phyloP scores from a whole-genome alignment of 2,329 filamentous ascomycete species.

The Ceratocystis cacaofunesta region DNA sequence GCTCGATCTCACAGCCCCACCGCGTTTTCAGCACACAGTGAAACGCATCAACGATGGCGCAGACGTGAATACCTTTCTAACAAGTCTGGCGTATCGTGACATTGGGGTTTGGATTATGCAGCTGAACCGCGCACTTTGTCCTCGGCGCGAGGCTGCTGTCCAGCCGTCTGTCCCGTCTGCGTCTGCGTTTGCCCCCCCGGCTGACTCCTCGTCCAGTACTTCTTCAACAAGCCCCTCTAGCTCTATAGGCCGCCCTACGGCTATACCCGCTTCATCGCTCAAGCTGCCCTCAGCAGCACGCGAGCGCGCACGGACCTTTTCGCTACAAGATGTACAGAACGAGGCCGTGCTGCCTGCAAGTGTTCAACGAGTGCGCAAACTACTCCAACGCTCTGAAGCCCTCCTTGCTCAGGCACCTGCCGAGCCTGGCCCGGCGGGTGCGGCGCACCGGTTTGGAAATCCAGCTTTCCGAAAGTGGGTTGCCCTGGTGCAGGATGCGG shows the following conservation, averaged over 20 bases:
- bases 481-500: conserved; percentile 46
- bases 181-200: neutral
- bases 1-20: conserved; percentile 29
- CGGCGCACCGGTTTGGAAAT: conserved; percentile 68
- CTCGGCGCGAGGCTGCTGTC: conserved; percentile 33
- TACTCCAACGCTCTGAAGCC: conserved; percentile 49
- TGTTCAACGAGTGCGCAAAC: conserved; percentile 47
- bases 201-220: neutral
- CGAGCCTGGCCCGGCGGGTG: conserved; percentile 50
- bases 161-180: neutral
- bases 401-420: conserved; percentile 70
- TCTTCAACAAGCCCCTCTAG: too few relatives aligned
- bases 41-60: conserved; percentile 77
- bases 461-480: conserved; percentile 79
- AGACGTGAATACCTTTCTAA: conserved; percentile 69
- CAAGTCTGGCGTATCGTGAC: conserved; percentile 69
- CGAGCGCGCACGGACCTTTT: conserved; percentile 12
- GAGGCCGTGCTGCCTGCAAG: conserved; percentile 30
- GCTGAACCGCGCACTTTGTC: conserved; percentile 76
- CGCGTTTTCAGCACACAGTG: conserved; percentile 50
- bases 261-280: neutral
- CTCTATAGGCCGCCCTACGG: too few relatives aligned
- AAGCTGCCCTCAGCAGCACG: conserved; percentile 20
- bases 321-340: neutral
- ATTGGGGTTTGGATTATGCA: conserved; percentile 80